These are phyloP conservation scores for Paraglomus brasilianum DNA, from an alignment of 192 early-diverging fungal genomes.

Conservation along the genomic window DNA sequence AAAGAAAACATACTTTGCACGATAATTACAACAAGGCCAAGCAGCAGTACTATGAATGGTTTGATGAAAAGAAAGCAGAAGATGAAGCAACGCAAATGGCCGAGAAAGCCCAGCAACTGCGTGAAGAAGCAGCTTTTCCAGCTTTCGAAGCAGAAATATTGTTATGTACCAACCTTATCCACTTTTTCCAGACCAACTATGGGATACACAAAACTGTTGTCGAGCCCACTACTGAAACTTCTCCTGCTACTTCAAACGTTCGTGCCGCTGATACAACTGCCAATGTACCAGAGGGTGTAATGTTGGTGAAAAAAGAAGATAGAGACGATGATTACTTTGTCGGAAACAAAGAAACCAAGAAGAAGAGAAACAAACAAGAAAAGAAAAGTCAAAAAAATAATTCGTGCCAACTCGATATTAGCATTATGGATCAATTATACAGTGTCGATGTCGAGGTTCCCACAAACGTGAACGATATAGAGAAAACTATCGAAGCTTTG, in stretches of 20 bases:
- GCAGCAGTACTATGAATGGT: slow-evolving; percentile 71
- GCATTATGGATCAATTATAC: slow-evolving; percentile 76
- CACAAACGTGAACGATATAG: slow-evolving; percentile 63
- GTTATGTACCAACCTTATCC: slow-evolving; percentile 77
- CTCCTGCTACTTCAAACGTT: slow-evolving; percentile 44
- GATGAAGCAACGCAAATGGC: slow-evolving; percentile 68
- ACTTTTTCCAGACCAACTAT: slow-evolving; percentile 60
- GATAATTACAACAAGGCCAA: slow-evolving; percentile 71
- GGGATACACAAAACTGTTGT: slow-evolving; percentile 39
- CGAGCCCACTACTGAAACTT: slow-evolving; percentile 31
- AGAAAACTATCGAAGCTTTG: slow-evolving; percentile 69
- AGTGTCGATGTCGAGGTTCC: slow-evolving; percentile 81
- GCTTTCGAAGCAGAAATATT: slow-evolving; percentile 86
- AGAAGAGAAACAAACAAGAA: slow-evolving; percentile 54
- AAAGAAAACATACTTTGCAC: slow-evolving; percentile 62
- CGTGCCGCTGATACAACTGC: slow-evolving; percentile 58
- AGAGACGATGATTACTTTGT: slow-evolving; percentile 81
- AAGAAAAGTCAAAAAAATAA: slow-evolving; percentile 37
- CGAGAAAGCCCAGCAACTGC: slow-evolving; percentile 69
- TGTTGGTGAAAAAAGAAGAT: slow-evolving; percentile 74
- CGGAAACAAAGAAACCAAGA: slow-evolving; percentile 59
- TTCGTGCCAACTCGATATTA: slow-evolving; percentile 68
- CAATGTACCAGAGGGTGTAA: slow-evolving; percentile 73
- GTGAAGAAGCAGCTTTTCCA: slow-evolving; percentile 83
- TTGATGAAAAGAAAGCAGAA: slow-evolving; percentile 66